Percentiles rank a stretch among this genome's conserved stretches.
Evolutionary conservation across 2,329 filamentous ascomycete species (phyloP).

Genomic region (Elsinoe batatas): DNA sequence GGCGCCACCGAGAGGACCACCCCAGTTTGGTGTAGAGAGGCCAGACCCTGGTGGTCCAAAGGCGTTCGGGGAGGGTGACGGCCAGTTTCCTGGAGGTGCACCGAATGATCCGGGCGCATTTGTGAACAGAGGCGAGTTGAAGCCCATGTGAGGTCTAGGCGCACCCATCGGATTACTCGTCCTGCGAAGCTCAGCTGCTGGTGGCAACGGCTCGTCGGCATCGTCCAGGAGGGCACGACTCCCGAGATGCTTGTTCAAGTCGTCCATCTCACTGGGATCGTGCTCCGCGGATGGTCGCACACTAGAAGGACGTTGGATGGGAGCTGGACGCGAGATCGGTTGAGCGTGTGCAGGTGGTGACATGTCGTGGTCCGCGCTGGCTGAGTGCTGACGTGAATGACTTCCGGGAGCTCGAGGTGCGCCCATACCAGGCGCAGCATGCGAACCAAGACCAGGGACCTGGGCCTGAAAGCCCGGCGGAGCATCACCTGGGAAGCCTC

Average conservation of each 20-base stretch:
- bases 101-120: constrained; percentile 33
- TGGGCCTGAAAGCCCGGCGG: constrained; percentile 42
- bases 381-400: constrained; percentile 69
- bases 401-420: constrained; percentile 28
- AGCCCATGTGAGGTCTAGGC: constrained; percentile 19
- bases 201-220: constrained; percentile 53
- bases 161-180: constrained; percentile 18
- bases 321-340: constrained; percentile 71
- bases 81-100: constrained; percentile 24
- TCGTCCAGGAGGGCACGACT: constrained; percentile 78
- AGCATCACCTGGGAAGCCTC: constrained; percentile 44
- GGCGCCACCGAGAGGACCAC: constrained; percentile 4
- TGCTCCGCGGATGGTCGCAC: constrained; percentile 44
- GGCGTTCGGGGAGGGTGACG: constrained; percentile 34
- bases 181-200: constrained; percentile 30
- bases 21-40: constrained; percentile 20
- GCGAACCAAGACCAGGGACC: constrained; percentile 18
- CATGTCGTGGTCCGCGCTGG: constrained; percentile 49
- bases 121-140: constrained; percentile 26
- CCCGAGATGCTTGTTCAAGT: constrained; percentile 57
- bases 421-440: constrained; percentile 32
- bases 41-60: constrained; percentile 39
- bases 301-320: constrained; percentile 80
- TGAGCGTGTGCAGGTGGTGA: constrained; percentile 47
- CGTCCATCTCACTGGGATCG: constrained; percentile 44